Conservation (phyloP, 192 early-diverging fungal genomes). For the Backusella mclennaniae region DNA sequence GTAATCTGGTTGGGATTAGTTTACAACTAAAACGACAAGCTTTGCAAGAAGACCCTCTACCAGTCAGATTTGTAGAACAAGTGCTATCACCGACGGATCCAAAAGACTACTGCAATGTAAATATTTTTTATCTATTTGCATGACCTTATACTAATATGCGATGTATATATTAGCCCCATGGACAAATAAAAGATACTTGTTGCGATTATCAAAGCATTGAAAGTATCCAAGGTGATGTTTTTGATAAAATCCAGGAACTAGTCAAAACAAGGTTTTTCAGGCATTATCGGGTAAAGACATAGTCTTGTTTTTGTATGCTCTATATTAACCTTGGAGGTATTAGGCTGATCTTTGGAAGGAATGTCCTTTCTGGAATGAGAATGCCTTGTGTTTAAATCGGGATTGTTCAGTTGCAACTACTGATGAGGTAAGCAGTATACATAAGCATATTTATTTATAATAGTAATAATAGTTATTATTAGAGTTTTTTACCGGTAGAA, state of each 20-base stretch:
- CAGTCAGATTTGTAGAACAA: constrained; percentile 4
- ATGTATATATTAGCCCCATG: constrained; percentile 41
- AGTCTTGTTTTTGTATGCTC: neutral
- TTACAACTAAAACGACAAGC: neutral
- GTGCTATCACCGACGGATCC: neutral
- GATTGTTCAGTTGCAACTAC: constrained; percentile 85
- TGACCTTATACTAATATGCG: no score
- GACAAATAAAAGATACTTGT: constrained; percentile 58
- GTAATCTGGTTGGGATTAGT: neutral
- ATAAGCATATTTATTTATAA: constrained; percentile 25
- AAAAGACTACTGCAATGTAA: constrained; percentile 14
- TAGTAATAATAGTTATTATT: neutral
- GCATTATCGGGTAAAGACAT: constrained; percentile 75
- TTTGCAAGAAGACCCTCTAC: neutral
- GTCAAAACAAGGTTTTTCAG: constrained; percentile 86
- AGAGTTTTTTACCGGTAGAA: constrained; percentile 46
- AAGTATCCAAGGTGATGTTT: constrained; percentile 70
- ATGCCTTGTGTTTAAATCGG: constrained; percentile 75
- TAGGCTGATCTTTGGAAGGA: constrained; percentile 84
- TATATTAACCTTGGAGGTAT: neutral
- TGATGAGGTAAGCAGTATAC: constrained; percentile 55
- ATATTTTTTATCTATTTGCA: no score
- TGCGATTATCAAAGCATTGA: constrained; percentile 77
- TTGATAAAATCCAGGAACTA: constrained; percentile 68
- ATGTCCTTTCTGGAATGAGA: constrained; percentile 89